Evolutionary conservation across 331 rosid genomes (phyloP).

Genomic region (Rhamnella rubrinervis): DNA sequence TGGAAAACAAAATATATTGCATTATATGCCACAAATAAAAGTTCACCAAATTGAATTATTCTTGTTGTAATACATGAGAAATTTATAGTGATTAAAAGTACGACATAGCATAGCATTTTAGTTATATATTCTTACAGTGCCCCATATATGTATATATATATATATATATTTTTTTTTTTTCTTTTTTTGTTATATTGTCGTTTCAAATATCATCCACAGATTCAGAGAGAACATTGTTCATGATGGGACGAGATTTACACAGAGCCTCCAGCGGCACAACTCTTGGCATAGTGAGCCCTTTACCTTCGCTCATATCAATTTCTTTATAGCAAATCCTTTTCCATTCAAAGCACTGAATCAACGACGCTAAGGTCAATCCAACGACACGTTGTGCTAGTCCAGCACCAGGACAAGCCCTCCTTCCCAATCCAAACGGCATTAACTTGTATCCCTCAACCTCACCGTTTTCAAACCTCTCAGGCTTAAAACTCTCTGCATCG

Average conservation of each 20-base stretch:
- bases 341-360: conserved; percentile 71
- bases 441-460: conserved; percentile 27
- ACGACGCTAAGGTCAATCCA: conserved; percentile 39
- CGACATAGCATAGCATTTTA: too few relatives aligned
- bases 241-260: conserved; percentile 37
- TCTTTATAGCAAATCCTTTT: conserved; percentile 28
- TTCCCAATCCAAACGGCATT: conserved; percentile 51
- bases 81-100: too few relatives aligned
- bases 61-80: too few relatives aligned
- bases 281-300: conserved; percentile 45
- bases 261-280: conserved; percentile 46
- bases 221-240: conserved; percentile 18
- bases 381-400: conserved; percentile 48
- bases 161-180: too few relatives aligned
- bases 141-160: too few relatives aligned
- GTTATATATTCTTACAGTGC: too few relatives aligned
- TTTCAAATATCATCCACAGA: background rate
- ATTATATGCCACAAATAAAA: too few relatives aligned
- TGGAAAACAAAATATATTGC: too few relatives aligned
- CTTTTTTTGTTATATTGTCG: too few relatives aligned
- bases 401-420: conserved; percentile 58
- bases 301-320: conserved; percentile 51
- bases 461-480: conserved; percentile 41
- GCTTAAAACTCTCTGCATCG: conserved; percentile 36
- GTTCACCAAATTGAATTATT: too few relatives aligned